phyloP scores from a whole-genome alignment of 2,329 filamentous ascomycete species.

The Didymella pomorum region DNA sequence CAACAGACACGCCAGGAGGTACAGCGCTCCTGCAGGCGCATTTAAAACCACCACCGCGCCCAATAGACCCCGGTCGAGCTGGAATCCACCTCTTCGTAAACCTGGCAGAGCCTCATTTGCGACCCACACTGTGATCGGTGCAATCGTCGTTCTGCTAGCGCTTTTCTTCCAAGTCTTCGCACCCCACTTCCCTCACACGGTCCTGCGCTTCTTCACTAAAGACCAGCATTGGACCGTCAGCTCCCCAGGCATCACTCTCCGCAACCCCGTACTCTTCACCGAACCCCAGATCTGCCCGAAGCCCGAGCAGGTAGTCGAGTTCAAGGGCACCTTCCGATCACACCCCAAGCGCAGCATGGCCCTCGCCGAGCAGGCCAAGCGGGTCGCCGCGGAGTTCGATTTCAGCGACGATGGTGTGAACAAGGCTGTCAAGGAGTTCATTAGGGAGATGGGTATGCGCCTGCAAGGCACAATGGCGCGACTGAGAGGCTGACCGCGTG shows the following conservation, averaged over 20 bases:
- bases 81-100: conserved; percentile 22
- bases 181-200: conserved; percentile 47
- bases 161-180: conserved; percentile 47
- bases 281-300: conserved; percentile 42
- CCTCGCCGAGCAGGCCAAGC: conserved; percentile 74
- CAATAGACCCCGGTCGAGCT: conserved; percentile 22
- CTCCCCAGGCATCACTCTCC: conserved; percentile 35
- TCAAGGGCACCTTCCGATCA: conserved; percentile 47
- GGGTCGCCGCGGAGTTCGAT: conserved; percentile 85
- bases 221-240: conserved; percentile 27
- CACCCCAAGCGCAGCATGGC: conserved; percentile 56
- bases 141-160: conserved; percentile 46
- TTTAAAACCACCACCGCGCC: conserved; percentile 28
- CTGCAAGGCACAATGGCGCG: conserved; percentile 12
- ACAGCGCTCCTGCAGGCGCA: conserved; percentile 25
- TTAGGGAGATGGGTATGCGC: conserved; percentile 76
- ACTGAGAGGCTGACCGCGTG: conserved; percentile 27
- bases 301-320: conserved; percentile 37
- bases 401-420: conserved; percentile 81
- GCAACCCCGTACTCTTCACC: conserved; percentile 37
- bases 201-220: conserved; percentile 37
- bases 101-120: conserved; percentile 26
- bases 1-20: conserved; percentile 23
- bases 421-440: conserved; percentile 82
- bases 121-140: conserved; percentile 37